These are phyloP conservation scores for Cladosporium sp. DNA, from an alignment of 2,329 filamentous ascomycete genomes.

Conservation along the genomic window DNA sequence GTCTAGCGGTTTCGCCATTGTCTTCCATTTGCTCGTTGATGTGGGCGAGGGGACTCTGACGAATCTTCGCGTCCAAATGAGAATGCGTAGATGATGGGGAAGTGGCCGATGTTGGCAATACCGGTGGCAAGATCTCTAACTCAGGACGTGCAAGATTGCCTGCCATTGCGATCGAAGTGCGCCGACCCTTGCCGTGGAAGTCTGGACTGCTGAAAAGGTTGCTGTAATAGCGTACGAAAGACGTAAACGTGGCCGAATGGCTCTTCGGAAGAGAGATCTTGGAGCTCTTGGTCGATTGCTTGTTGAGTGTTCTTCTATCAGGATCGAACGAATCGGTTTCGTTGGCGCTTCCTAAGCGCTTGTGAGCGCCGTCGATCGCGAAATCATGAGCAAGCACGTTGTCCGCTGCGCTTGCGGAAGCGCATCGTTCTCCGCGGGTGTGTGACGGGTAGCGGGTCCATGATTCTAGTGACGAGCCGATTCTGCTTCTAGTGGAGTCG, in stretches of 20 bases:
- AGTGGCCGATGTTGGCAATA: not conserved
- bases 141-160: constrained; percentile 42
- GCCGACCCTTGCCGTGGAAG: constrained; percentile 38
- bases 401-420: constrained; percentile 35
- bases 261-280: constrained; percentile 25
- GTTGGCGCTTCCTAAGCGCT: not conserved
- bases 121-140: constrained; percentile 38
- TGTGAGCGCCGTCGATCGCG: constrained; percentile 17
- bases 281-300: constrained; percentile 3
- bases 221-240: constrained; percentile 39
- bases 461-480: constrained; percentile 26
- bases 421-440: constrained; percentile 35
- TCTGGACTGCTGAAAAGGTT: constrained; percentile 38
- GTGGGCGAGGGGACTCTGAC: constrained; percentile 1
- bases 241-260: constrained; percentile 37
- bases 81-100: no score
- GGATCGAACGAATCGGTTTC: not conserved
- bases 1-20: constrained; percentile 1
- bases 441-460: constrained; percentile 45
- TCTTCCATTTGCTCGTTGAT: constrained; percentile 19
- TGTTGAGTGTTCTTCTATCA: not conserved
- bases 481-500: not conserved
- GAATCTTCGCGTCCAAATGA: not conserved
- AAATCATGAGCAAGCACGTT: constrained; percentile 39
- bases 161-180: constrained; percentile 37